Conservation (phyloP, 1,139 yeast genomes). For the Candida freyschussii region DNA sequence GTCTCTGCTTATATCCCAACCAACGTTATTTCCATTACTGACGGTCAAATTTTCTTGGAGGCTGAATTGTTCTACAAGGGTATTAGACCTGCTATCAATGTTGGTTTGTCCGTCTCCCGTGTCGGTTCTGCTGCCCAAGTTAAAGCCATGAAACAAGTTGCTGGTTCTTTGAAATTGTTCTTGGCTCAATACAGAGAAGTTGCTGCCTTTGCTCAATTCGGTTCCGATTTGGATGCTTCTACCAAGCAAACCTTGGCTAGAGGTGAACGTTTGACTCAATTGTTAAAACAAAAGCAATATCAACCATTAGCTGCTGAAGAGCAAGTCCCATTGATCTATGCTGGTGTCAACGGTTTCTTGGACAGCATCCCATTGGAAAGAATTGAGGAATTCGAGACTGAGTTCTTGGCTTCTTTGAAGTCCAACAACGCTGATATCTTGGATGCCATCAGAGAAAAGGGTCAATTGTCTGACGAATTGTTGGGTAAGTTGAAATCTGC, state of each 20-base stretch:
- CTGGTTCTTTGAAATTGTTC: conserved; percentile 99
- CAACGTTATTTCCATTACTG: conserved; percentile 94
- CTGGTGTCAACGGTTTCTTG: conserved; percentile 99
- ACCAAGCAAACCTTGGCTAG: conserved; percentile 98
- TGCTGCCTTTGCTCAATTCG: conserved; percentile 99
- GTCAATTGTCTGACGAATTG: conserved; percentile 85
- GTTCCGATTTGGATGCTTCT: conserved; percentile 99
- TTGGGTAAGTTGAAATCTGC: conserved; percentile 85
- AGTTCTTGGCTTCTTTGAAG: conserved; percentile 88
- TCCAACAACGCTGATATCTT: conserved; percentile 83
- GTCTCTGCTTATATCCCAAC: conserved; percentile 97
- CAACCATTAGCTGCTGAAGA: conserved; percentile 97
- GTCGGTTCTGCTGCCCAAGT: conserved; percentile 99
- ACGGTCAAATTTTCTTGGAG: conserved; percentile 98
- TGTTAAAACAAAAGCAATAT: conserved; percentile 97
- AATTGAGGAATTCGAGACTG: conserved; percentile 87
- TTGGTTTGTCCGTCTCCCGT: conserved; percentile 99
- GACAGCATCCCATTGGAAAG: conserved; percentile 82
- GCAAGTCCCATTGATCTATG: conserved; percentile 97
- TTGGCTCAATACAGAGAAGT: conserved; percentile 99
- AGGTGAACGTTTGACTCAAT: conserved; percentile 99
- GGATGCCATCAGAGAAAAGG: conserved; percentile 79
- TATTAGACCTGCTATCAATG: conserved; percentile 99
- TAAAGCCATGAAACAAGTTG: conserved; percentile 99
- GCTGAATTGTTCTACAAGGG: conserved; percentile 99